Evolutionary conservation across 1,139 yeast genomes (phyloP).

Genomic region (Debaryomycetaceae sp.): DNA sequence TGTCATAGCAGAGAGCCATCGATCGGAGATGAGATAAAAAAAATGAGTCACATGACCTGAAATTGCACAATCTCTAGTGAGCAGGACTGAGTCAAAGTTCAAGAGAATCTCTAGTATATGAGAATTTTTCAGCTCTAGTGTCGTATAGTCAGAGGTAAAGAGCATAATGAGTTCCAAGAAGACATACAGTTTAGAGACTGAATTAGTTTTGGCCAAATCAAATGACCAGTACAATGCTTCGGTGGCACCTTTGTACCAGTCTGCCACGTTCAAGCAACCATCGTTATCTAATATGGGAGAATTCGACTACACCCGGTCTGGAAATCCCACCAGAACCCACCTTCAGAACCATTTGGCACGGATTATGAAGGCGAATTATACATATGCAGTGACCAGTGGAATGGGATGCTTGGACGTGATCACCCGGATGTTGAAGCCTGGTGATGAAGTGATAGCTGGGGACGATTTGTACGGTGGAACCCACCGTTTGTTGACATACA

Average conservation of each 20-base stretch:
- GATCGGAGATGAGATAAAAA: too few species aligned
- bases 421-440: conserved; percentile 65
- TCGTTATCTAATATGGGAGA: conserved; percentile 75
- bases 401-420: conserved; percentile 92
- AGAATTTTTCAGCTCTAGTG: background rate
- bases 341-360: conserved; percentile 74
- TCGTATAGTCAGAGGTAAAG: background rate
- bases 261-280: conserved; percentile 88
- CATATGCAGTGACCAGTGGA: conserved; percentile 83
- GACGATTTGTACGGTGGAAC: conserved; percentile 94
- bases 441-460: conserved; percentile 87
- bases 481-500: conserved; percentile 74
- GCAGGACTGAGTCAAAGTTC: background rate
- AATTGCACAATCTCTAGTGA: background rate
- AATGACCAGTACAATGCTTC: conserved; percentile 78
- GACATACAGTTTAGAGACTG: conserved; percentile 59
- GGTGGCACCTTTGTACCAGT: conserved; percentile 84
- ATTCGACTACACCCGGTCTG: conserved; percentile 91
- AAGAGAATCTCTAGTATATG: background rate
- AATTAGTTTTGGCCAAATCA: conserved; percentile 64
- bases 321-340: conserved; percentile 85
- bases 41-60: background rate
- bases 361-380: conserved; percentile 69
- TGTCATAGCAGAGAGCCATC: too few species aligned
- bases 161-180: conserved; percentile 24